Evolutionary conservation across 2,329 filamentous ascomycete species (phyloP).

Genomic region (Neoscytalidium dimidiatum): DNA sequence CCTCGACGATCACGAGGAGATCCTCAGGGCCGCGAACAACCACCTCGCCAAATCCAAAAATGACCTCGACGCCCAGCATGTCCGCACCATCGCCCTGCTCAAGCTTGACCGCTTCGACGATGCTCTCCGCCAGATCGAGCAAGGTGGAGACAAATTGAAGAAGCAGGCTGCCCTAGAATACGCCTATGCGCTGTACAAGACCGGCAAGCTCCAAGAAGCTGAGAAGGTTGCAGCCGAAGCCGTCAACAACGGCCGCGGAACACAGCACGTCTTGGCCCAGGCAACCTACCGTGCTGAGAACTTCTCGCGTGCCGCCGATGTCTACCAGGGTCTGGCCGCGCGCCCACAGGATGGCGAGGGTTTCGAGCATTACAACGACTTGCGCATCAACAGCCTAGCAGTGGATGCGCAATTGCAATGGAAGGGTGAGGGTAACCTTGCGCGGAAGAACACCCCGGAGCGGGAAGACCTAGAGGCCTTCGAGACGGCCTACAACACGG

Average conservation of each 20-base stretch:
- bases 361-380: slow-evolving; percentile 68
- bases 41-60: slow-evolving; percentile 60
- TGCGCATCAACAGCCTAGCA: slow-evolving; percentile 75
- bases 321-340: slow-evolving; percentile 63
- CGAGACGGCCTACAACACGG: slow-evolving; percentile 79
- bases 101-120: slow-evolving; percentile 83
- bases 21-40: slow-evolving; percentile 65
- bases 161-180: slow-evolving; percentile 67
- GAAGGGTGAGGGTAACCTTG: slow-evolving; percentile 58
- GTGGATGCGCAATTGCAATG: slow-evolving; percentile 73
- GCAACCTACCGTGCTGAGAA: slow-evolving; percentile 67
- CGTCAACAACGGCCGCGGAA: slow-evolving; percentile 48
- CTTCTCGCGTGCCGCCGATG: slow-evolving; percentile 65
- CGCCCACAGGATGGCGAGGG: slow-evolving; percentile 42
- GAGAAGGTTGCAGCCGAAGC: slow-evolving; percentile 52
- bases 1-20: slow-evolving; percentile 69
- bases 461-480: slow-evolving; percentile 69
- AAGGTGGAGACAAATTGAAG: slow-evolving; percentile 63
- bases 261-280: slow-evolving; percentile 63
- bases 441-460: slow-evolving; percentile 56
- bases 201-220: slow-evolving; percentile 68
- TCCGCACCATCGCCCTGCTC: slow-evolving; percentile 72
- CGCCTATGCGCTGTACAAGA: slow-evolving; percentile 83
- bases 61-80: slow-evolving; percentile 64
- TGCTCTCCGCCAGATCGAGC: slow-evolving; percentile 68